phyloP scores from a whole-genome alignment of 2,329 filamentous ascomycete genomes.

The Rutstroemia sp. region DNA sequence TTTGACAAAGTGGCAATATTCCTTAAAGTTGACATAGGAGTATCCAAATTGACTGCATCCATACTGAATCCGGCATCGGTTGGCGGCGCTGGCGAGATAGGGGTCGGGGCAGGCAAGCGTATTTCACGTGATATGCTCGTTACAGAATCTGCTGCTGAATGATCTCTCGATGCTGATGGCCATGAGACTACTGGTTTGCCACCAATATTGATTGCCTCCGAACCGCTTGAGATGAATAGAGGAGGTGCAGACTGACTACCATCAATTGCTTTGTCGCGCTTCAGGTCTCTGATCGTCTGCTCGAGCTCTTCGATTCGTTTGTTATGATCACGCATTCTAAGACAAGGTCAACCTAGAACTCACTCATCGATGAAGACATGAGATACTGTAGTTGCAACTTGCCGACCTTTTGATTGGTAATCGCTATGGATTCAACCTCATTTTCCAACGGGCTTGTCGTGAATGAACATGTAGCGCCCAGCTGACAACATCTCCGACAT shows the following conservation, averaged over 20 bases:
- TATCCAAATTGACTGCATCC: not conserved
- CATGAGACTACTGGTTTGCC: not conserved
- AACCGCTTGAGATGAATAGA: not conserved
- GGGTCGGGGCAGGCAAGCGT: not conserved
- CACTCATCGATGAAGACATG: not conserved
- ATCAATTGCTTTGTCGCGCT: not conserved
- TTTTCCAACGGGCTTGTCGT: not conserved
- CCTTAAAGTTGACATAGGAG: not conserved
- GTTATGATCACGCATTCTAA: not conserved
- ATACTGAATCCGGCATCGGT: not conserved
- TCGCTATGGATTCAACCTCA: not conserved
- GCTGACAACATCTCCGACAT: not conserved
- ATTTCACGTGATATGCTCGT: too few species aligned
- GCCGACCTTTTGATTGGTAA: not conserved
- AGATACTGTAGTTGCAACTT: not conserved
- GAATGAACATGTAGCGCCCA: not conserved
- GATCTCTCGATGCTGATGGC: not conserved
- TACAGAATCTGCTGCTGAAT: too few species aligned
- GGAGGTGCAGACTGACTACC: not conserved
- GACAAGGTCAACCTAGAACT: not conserved
- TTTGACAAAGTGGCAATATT: not conserved
- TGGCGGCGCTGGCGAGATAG: not conserved
- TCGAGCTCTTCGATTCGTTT: not conserved
- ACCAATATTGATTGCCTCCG: not conserved
- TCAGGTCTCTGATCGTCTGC: not conserved